Percentiles rank a stretch among this genome's conserved stretches.
phyloP scores from a whole-genome alignment of 164 flowering plant species.

The Chloranthus sessilifolius region DNA sequence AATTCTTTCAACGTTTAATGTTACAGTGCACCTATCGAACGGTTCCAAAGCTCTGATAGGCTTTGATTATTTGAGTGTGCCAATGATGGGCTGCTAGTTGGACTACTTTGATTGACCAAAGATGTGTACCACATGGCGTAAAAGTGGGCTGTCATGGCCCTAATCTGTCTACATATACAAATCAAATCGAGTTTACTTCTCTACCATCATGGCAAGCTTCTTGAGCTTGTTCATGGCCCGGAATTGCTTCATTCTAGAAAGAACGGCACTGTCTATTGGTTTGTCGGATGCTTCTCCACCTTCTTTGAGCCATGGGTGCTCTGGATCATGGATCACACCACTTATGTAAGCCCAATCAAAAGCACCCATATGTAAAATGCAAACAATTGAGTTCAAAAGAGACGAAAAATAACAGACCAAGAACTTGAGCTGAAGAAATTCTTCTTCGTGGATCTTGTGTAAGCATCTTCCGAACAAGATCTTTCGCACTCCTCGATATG shows the following conservation, averaged over 20 bases:
- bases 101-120: no score
- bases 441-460: constrained; percentile 66
- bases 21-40: no score
- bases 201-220: constrained; percentile 84
- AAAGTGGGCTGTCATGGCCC: no score
- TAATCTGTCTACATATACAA: no score
- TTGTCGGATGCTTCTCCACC: constrained; percentile 78
- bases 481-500: constrained; percentile 70
- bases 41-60: no score
- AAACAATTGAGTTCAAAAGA: neutral
- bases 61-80: no score
- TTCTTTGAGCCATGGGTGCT: constrained; percentile 83
- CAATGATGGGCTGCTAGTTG: no score
- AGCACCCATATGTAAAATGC: no score
- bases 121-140: no score
- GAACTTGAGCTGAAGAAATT: constrained; percentile 74
- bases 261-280: constrained; percentile 86
- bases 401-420: constrained; percentile 40
- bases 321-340: constrained; percentile 28
- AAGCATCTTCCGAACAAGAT: constrained; percentile 75
- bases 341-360: no score
- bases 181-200: neutral
- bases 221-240: constrained; percentile 93
- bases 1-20: no score
- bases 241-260: constrained; percentile 86